Evolutionary conservation across 148 eudicot species (phyloP).

Genomic region (Bassia scoparia): DNA sequence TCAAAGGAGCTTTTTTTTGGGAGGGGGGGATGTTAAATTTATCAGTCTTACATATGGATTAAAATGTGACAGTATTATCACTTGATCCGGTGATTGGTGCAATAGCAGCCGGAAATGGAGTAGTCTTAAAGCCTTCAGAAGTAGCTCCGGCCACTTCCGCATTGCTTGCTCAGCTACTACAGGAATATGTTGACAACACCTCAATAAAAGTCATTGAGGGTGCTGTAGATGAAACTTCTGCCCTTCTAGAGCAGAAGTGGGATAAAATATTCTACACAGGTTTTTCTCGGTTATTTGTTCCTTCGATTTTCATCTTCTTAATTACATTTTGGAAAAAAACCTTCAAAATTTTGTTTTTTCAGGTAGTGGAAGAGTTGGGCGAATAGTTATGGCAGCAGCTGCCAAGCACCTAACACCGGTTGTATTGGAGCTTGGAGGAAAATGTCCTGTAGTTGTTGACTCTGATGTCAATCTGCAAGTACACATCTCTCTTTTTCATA

Average conservation of each 20-base stretch:
- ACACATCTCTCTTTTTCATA: slow-evolving; percentile 2
- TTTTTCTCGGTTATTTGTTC: slow-evolving; percentile 20
- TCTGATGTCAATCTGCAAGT: slow-evolving; percentile 48
- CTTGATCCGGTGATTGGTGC: slow-evolving; percentile 91
- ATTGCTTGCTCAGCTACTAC: slow-evolving; percentile 50
- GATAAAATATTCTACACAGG: slow-evolving; percentile 97
- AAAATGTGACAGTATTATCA: slow-evolving; percentile 51
- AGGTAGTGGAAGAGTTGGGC: slow-evolving; percentile 64
- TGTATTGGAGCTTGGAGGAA: slow-evolving; percentile 67
- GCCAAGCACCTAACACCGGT: slow-evolving; percentile 69
- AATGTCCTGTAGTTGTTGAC: slow-evolving; percentile 63
- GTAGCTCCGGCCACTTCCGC: slow-evolving; percentile 75
- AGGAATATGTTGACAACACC: slow-evolving; percentile 58
- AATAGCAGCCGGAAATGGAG: slow-evolving; percentile 86
- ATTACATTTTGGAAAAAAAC: not conserved
- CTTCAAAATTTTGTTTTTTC: not conserved
- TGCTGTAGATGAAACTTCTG: slow-evolving; percentile 58
- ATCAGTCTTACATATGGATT: not conserved
- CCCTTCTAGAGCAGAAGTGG: slow-evolving; percentile 82
- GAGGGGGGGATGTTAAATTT: not conserved
- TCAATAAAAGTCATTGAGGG: slow-evolving; percentile 79
- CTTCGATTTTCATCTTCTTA: not conserved
- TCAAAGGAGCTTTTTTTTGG: not conserved
- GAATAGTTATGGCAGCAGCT: slow-evolving; percentile 74
- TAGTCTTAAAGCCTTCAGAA: slow-evolving; percentile 90